These are phyloP conservation scores for Aspergillus heteromorphus DNA, from an alignment of 495 filamentous ascomycete genomes.

Conservation along the genomic window DNA sequence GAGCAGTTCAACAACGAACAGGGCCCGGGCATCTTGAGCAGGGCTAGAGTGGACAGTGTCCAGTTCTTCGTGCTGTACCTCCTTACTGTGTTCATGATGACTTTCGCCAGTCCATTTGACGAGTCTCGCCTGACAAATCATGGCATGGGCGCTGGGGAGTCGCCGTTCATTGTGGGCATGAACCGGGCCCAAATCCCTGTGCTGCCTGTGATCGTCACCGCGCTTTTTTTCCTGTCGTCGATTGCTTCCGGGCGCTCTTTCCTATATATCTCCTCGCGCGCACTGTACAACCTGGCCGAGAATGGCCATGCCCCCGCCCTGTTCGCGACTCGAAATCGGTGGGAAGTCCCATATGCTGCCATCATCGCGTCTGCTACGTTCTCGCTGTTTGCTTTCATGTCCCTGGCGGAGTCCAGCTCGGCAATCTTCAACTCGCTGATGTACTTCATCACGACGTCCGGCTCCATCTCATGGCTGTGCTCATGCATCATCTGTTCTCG, in stretches of 20 bases:
- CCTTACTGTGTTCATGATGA: slow-evolving; percentile 51
- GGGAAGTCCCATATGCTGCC: slow-evolving; percentile 44
- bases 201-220: slow-evolving; percentile 61
- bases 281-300: slow-evolving; percentile 43
- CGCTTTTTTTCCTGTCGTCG: slow-evolving; percentile 65
- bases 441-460: slow-evolving; percentile 54
- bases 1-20: slow-evolving; percentile 39
- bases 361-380: slow-evolving; percentile 38
- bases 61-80: slow-evolving; percentile 54
- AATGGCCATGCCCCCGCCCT: slow-evolving; percentile 40
- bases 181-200: slow-evolving; percentile 46
- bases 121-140: slow-evolving; percentile 45
- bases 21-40: slow-evolving; percentile 22
- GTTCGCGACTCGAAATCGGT: slow-evolving; percentile 37
- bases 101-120: slow-evolving; percentile 52
- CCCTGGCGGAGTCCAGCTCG: slow-evolving; percentile 24
- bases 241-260: slow-evolving; percentile 63
- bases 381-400: slow-evolving; percentile 30
- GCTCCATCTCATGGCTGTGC: slow-evolving; percentile 56
- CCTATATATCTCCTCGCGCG: slow-evolving; percentile 52
- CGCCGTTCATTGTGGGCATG: slow-evolving; percentile 33
- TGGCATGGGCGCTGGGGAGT: slow-evolving; percentile 43
- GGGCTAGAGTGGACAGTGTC: slow-evolving; percentile 16
- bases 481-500: slow-evolving; percentile 40
- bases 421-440: slow-evolving; percentile 47